Base-by-base conservation (phyloP, 2,329 filamentous ascomycete species). In the Fusarium miscanthi region DNA sequence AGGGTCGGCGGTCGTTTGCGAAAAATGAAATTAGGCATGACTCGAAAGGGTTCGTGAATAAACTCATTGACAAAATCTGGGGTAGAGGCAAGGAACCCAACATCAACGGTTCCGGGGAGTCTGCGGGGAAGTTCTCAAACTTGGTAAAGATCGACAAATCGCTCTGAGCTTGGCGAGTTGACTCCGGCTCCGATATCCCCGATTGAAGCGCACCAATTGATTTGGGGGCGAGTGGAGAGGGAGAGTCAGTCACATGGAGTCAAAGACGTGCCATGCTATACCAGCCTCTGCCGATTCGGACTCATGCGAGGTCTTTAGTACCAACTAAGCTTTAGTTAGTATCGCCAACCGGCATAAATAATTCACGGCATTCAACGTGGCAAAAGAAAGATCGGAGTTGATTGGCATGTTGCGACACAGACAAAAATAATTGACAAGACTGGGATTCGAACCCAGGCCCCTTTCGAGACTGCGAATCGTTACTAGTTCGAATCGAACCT, bases 181-280 rank as follows among this genome's bases (percentile, higher is more conserved):
- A 10, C 21, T 7, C 46, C 63, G 63, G 63, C 61, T 66, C 63
- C 63, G 63, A 33, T 31, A 66, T 51, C 63, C 63, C 63, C 63
- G 63, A 6, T 3, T 5, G 38, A 45, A 66, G 61, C 63, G 63
- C 63, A 8, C 63, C 63, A 66, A 66, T 66, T 3, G 14, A 10
- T 42, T 31, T 42, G 16, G 14, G 8, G 16, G 16, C 12, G 21
- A 23, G 51, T 54, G 51, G 37, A 54, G 37, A 31, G 19, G 8
- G 21, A 31, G 37, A 23, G 54, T 57, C 54, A 30, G 19, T 49
- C 10, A 41, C 11, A 57, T 14, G 54, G 14, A 49, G 14, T 11
- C 2, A 57, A 49, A n/a, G n/a, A n/a, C n/a, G n/a, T n/a, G n/a
- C 23, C 23, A 25, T 25, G 27, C 21, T 13, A 37, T 35, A 9